Evolutionary conservation across 495 filamentous ascomycete species (phyloP), one percentile per base, ranked within the genome.

Genomic region (Tirmania nivea): DNA sequence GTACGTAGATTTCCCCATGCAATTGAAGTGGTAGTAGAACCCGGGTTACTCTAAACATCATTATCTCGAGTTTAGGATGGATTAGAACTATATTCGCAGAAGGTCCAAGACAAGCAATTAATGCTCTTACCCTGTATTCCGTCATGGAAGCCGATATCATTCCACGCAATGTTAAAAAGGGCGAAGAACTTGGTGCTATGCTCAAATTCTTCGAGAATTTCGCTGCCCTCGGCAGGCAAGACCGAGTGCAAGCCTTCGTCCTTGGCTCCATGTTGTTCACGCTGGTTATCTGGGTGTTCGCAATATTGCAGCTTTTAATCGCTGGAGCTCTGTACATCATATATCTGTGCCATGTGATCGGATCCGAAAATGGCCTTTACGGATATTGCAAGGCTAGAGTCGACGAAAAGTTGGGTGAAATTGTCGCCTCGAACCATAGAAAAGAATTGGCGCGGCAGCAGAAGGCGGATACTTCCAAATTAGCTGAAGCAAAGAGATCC

Each of bases 251-350:
- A 63, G 84, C 83, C 10, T 70, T 92, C 53, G 80, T 94, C 54
- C 69, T 95, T 20, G 78, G 77, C 34, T 79, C 84, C 63, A 97
- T 97, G 90, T 65, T 84, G 34, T 95, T 93, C 65, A 94, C 89
- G 0, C 65, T 94, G 25, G 62, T 94, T 54, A 77, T 97, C 60
- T 97, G 89, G 89, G 70, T 89, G 10, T 74, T 97, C 55, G 79
- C 81, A 0, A 75, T 83, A 11, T 61, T 95, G 42, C 83, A 79
- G 34, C 72, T 97, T 48, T 62, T 84, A 8, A 58, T 84, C 9
- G 84, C 84, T 0, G 68, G 77, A 45, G 55, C 89, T 1, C 75
- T 92, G 42, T 97, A 93, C 65, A 65, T 94, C 31, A 73, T 80
- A 55, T 97, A 90, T 69, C 73, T 97, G 3, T 94, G 84, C 74